Evolutionary conservation across 169 alveolate genomes (phyloP).

Genomic region (Fabrea salina): DNA sequence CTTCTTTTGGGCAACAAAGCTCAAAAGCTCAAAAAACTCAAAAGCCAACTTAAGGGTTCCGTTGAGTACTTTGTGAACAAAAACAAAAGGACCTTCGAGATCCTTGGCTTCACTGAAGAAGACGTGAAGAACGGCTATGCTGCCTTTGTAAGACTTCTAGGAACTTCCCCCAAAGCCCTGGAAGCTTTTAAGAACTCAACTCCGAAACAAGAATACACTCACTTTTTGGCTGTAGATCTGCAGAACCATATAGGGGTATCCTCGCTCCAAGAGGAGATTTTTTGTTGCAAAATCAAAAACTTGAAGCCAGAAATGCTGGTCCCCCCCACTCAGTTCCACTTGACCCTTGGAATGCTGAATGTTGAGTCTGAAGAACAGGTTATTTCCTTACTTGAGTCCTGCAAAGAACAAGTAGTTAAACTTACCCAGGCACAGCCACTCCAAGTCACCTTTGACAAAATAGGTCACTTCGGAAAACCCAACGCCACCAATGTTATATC

Average conservation of each 20-base stretch:
- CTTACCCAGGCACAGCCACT: neutral
- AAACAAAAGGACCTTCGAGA: neutral
- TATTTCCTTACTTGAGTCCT: neutral
- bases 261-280: conserved; percentile 1
- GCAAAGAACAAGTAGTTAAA: neutral
- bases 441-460: neutral
- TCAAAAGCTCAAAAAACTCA: neutral
- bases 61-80: neutral
- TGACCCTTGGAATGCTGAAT: conserved; percentile 3
- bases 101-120: neutral
- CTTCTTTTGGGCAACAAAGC: neutral
- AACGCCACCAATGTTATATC: neutral
- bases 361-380: neutral
- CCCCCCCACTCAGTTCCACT: neutral
- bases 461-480: conserved; percentile 7
- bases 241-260: neutral
- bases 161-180: neutral
- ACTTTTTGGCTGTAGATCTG: neutral
- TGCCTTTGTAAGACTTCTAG: neutral
- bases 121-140: conserved; percentile 25
- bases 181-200: neutral
- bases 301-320: neutral
- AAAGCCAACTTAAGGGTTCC: neutral
- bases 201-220: neutral
- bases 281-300: neutral